phyloP scores from a whole-genome alignment of 768 basidiomycete genomes.

The Leccinum uliginosum region DNA sequence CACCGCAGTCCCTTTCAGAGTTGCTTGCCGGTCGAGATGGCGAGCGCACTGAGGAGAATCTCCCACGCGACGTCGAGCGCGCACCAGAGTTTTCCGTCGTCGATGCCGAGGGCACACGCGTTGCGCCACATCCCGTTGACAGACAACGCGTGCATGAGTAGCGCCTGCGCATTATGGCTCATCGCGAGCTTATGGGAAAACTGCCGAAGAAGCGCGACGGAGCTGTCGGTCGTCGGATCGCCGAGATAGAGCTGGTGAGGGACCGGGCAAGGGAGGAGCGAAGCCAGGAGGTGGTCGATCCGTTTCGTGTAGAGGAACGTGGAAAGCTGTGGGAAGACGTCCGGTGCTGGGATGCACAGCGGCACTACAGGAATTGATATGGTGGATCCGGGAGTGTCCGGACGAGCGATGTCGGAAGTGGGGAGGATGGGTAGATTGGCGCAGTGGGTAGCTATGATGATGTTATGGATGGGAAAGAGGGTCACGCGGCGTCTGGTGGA shows the following conservation, averaged over 20 bases:
- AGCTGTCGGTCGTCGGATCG: constrained; percentile 20
- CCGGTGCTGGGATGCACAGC: constrained; percentile 64
- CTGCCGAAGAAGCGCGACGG: constrained; percentile 8
- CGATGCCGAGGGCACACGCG: constrained; percentile 45
- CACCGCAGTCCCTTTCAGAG: constrained; percentile 4
- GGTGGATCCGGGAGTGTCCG: constrained; percentile 15
- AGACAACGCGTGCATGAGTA: constrained; percentile 33
- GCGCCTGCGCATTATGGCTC: constrained; percentile 16
- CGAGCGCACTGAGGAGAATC: constrained; percentile 40
- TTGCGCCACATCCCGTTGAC: constrained; percentile 52
- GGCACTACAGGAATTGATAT: constrained; percentile 58
- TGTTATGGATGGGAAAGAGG: constrained; percentile 34
- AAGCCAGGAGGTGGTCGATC: constrained; percentile 50
- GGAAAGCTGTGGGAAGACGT: constrained; percentile 62
- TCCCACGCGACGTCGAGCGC: constrained; percentile 50
- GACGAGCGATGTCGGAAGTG: constrained; percentile 8
- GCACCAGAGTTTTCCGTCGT: constrained; percentile 43
- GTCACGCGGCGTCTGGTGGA: constrained; percentile 29
- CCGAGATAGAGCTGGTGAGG: constrained; percentile 22
- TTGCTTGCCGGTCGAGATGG: constrained; percentile 22
- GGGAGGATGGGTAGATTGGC: constrained; percentile 27
- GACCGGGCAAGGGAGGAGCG: constrained; percentile 51
- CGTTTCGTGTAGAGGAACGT: constrained; percentile 67
- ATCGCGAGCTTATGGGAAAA: constrained; percentile 17
- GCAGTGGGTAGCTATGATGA: constrained; percentile 31